These are phyloP conservation scores for Fusarium sp. DNA, from an alignment of 2,329 filamentous ascomycete genomes.

Conservation along the genomic window DNA sequence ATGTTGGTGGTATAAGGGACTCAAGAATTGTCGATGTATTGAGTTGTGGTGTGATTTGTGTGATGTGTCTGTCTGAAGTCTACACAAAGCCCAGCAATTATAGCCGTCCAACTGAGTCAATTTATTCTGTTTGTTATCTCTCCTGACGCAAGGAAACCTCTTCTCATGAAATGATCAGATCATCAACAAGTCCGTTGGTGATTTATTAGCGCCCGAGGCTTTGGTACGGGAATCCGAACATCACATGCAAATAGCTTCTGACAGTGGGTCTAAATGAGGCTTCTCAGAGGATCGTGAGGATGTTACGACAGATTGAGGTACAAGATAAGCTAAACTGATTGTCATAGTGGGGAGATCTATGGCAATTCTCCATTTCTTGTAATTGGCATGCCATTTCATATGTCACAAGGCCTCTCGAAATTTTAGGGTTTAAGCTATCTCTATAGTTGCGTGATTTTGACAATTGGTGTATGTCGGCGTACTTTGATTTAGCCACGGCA, in stretches of 20 bases:
- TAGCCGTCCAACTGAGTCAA: background rate
- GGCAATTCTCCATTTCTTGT: background rate
- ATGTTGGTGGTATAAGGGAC: too few relatives aligned
- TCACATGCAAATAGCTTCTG: conserved; percentile 14
- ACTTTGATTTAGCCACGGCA: background rate
- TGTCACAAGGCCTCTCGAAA: background rate
- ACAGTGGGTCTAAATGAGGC: background rate
- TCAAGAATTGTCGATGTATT: too few relatives aligned
- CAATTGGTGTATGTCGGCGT: background rate
- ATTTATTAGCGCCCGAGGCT: background rate
- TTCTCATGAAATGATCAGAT: background rate
- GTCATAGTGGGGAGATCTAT: background rate
- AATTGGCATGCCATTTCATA: background rate
- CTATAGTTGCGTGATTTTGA: background rate
- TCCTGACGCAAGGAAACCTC: background rate
- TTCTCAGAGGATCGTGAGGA: background rate
- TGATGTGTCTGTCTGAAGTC: background rate
- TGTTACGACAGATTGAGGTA: background rate
- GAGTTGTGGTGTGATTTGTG: background rate
- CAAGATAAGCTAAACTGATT: background rate
- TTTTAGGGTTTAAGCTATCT: background rate
- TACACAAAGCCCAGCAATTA: background rate
- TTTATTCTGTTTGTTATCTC: background rate
- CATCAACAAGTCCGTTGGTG: background rate
- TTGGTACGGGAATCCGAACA: background rate